phyloP scores from a whole-genome alignment of 139 green algal species.

The Mychonastes homosphaera region DNA sequence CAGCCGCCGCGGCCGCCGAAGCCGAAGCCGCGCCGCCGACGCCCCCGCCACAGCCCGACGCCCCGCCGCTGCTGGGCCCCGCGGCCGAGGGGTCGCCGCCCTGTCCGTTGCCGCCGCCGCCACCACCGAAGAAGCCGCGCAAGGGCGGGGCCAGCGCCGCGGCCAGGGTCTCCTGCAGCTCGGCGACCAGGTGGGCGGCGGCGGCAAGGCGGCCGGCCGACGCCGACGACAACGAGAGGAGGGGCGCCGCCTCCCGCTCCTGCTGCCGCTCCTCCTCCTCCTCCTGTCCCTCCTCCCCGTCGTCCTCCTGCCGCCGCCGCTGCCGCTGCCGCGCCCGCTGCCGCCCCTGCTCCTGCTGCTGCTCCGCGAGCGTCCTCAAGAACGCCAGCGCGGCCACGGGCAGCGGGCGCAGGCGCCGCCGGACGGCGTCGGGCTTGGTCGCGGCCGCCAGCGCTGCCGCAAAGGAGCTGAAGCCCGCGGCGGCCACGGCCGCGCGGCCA shows the following conservation, averaged over 20 bases:
- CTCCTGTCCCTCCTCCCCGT: neutral
- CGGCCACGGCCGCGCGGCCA: no score
- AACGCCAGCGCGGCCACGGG: no score
- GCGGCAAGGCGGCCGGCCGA: neutral
- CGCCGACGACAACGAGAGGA: neutral
- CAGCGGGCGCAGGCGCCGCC: no score
- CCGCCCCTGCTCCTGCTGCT: neutral
- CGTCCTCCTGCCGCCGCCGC: neutral
- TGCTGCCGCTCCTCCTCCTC: neutral
- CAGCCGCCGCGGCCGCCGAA: neutral
- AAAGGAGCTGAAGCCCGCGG: no score
- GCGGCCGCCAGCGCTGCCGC: no score
- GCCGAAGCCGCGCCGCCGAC: neutral
- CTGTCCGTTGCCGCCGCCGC: neutral
- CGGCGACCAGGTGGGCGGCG: slow-evolving; percentile 3
- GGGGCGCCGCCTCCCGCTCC: neutral
- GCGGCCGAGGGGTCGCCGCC: no score
- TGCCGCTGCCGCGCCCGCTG: neutral
- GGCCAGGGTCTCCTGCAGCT: slow-evolving; percentile 15
- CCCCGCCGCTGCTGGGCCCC: neutral
- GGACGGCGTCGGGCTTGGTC: no score
- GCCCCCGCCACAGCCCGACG: neutral
- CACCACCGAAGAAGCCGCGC: neutral
- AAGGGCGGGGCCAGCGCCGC: neutral
- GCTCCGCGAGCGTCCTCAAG: no score